A percentile compares a stretch with the other conserved stretches of the same genome.
Evolutionary conservation across 2,329 filamentous ascomycete genomes (phyloP).

Genomic region (Cercospora sp.): DNA sequence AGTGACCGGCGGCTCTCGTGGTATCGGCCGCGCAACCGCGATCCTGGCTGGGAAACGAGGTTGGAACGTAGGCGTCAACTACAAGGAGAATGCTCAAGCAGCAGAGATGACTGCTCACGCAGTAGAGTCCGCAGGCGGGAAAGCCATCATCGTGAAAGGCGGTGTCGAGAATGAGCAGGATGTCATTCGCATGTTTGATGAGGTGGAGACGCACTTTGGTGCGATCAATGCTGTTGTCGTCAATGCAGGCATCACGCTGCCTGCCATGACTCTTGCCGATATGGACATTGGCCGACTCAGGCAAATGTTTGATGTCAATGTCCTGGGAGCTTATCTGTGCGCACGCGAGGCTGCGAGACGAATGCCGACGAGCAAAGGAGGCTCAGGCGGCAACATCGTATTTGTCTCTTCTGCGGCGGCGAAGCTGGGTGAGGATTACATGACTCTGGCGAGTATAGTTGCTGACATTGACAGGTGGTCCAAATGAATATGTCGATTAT

Average conservation of each 20-base stretch:
- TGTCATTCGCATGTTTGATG: conserved; percentile 29
- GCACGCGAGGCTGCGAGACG: conserved; percentile 33
- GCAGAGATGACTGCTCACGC: conserved; percentile 26
- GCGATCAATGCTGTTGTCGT: conserved; percentile 31
- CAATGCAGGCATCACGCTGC: conserved; percentile 34
- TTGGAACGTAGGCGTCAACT: conserved; percentile 35
- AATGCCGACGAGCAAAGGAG: conserved; percentile 19
- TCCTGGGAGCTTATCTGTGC: conserved; percentile 34
- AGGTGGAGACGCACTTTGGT: conserved; percentile 27
- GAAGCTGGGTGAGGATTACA: conserved; percentile 26
- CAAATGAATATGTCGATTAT: conserved; percentile 34
- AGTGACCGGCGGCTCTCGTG: conserved; percentile 31
- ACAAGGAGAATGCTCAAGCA: conserved; percentile 23
- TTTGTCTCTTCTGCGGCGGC: conserved; percentile 33
- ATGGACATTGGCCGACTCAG: conserved; percentile 28
- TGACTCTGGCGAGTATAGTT: neutral
- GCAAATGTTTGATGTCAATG: conserved; percentile 31
- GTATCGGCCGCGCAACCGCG: conserved; percentile 32
- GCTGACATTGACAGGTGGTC: conserved; percentile 3
- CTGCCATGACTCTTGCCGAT: conserved; percentile 27
- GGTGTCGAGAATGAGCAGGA: conserved; percentile 31
- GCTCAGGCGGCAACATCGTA: conserved; percentile 27
- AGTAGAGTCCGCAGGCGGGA: conserved; percentile 28
- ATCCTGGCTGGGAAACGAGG: conserved; percentile 27
- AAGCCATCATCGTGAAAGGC: conserved; percentile 23